Base-by-base conservation (phyloP, 2,329 filamentous ascomycete species). In the Mycosphaerella arachidis region DNA sequence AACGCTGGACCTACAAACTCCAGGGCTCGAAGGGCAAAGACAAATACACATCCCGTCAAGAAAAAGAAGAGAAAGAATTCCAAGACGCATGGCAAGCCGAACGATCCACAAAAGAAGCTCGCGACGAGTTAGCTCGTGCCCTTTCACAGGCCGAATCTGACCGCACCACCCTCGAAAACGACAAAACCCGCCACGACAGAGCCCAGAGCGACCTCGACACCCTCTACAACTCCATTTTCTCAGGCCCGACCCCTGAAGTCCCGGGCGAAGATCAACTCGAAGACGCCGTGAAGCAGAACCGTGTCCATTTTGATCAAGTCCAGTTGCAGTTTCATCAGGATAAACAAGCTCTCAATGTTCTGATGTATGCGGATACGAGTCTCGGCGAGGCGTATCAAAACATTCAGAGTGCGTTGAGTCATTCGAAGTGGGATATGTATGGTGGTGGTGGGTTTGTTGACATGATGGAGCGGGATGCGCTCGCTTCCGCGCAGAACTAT, bases 21-120 rank as follows among this genome's bases (percentile, higher is more conserved):
- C 74, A 77, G 4, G 79, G 82, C 30, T 78, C 78, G 62, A 75
- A 76, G 46, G 67, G 69, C 18, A 57, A 68, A 33, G 79, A 77
- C n/a, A 78, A 78, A 54, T 82, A 82, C 63, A 72, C 74, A 16
- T 75, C 76, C n/a, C 77, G 75, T 53, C 79, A 81, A 13, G 76
- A 77, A 53, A 82, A 80, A 62, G 82, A 84, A 69, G 82, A 85
- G 68, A 71, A 74, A 48, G 82, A 84, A 62, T 85, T 84, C 68
- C 76, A 82, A 29, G 78, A 82, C 50, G 82, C 78, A 0, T 75
- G 83, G 51, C 78, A 83, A 60, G 71, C 78, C 31, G 75, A 81
- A 59, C 75, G 80, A 27, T 74, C 78, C 27, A 77, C 79, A 46
- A 76, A 78, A 50, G 75, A 78, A 43, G 67, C 76, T 53, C 75